Evolutionary conservation across 371 early-diverging fungal genomes (phyloP).

Genomic region (Zancudomyces culisetae): DNA sequence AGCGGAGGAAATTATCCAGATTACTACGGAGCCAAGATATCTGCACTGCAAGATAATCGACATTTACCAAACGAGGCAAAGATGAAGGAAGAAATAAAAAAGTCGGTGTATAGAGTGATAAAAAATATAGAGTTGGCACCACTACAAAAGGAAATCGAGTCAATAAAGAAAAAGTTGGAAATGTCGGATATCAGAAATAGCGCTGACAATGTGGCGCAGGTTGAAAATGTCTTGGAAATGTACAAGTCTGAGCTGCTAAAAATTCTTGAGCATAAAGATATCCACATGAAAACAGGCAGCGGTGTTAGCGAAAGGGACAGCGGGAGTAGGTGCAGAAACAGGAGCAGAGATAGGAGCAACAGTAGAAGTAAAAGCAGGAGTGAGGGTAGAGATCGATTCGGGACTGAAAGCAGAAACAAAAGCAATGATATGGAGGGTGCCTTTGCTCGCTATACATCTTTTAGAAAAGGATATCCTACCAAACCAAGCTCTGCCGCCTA

Average conservation of each 20-base stretch:
- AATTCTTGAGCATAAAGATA: not conserved
- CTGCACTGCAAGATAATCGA: not conserved
- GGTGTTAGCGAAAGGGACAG: not conserved
- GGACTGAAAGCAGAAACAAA: too few relatives aligned
- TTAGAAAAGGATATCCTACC: too few relatives aligned
- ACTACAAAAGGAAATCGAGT: not conserved
- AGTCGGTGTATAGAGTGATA: too few relatives aligned
- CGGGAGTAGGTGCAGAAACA: not conserved
- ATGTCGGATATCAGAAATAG: not conserved
- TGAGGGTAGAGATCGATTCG: too few relatives aligned
- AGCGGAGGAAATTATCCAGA: too few relatives aligned
- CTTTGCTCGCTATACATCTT: too few relatives aligned
- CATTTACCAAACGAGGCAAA: not conserved
- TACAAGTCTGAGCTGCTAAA: not conserved
- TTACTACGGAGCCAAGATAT: not conserved
- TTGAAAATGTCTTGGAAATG: constrained; percentile 4
- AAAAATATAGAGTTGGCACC: too few relatives aligned
- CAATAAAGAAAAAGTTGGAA: not conserved
- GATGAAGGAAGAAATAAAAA: not conserved
- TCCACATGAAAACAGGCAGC: not conserved
- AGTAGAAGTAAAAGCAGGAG: not conserved
- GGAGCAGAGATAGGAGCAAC: not conserved
- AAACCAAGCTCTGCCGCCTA: too few relatives aligned
- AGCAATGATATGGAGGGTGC: too few relatives aligned
- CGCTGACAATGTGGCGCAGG: not conserved